Percentiles rank a stretch among this genome's conserved stretches.
These are phyloP conservation scores for Neurospora sp. DNA, from an alignment of 495 filamentous ascomycete genomes.

Conservation along the genomic window DNA sequence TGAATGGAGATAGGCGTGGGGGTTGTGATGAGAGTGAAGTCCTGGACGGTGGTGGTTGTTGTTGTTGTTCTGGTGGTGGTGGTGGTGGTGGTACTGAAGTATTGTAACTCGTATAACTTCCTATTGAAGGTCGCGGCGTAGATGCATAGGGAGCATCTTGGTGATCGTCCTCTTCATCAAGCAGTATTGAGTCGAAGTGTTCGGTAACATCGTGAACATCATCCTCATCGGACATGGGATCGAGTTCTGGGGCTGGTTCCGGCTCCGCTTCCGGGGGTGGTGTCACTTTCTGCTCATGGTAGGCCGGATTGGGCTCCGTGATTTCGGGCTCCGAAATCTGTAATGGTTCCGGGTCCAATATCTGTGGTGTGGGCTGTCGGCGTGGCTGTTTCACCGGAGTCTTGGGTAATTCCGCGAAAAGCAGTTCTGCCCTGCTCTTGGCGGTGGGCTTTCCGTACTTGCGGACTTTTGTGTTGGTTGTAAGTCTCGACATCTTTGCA, in stretches of 20 bases:
- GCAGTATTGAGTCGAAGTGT: background rate
- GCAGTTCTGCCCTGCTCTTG: constrained; percentile 24
- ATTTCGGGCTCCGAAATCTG: background rate
- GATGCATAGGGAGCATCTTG: background rate
- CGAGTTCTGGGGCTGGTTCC: background rate
- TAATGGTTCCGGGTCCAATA: background rate
- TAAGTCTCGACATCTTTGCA: constrained; percentile 12
- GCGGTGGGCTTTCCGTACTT: constrained; percentile 34
- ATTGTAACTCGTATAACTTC: background rate
- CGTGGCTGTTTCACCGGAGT: constrained; percentile 19
- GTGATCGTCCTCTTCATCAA: background rate
- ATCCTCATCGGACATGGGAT: background rate
- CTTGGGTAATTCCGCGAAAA: constrained; percentile 34
- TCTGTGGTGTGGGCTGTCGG: background rate
- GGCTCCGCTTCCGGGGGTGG: background rate
- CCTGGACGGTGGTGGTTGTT: background rate
- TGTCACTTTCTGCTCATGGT: background rate
- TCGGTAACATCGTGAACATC: background rate
- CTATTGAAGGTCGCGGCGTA: background rate
- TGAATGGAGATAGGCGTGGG: background rate
- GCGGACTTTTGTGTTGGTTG: constrained; percentile 22
- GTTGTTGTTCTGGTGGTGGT: too few species aligned
- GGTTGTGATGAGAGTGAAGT: background rate
- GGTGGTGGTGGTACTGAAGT: background rate
- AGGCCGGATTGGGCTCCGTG: background rate